Base-by-base conservation (phyloP, 208 protist species). In the Herpetomonas tarakana region DNA sequence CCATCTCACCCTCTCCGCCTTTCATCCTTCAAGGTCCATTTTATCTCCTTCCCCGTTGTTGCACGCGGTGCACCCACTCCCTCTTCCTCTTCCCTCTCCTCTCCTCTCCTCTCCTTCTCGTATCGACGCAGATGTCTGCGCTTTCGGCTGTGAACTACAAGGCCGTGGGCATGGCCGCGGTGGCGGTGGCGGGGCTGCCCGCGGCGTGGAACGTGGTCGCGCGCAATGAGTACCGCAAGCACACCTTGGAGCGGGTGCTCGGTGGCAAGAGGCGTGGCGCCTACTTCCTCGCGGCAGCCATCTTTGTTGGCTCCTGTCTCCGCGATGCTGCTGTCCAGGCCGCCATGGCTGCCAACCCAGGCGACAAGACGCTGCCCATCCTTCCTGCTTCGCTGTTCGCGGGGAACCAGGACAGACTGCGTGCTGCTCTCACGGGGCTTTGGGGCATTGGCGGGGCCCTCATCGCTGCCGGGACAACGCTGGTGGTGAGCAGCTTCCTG, bases 161-260 rank as follows among this genome's bases (percentile, higher is more conserved):
- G 39, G 78, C 76, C 3, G 66, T 83, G n/a, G 68, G 65, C 7
- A 60, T 76, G 45, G 77, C 83, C 1, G 64, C 64, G 22, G 41
- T 76, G 6, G 76, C 66, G 21, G 96, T 94, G 46, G 77, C 81
- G 0, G 69, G 76, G 1, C 62, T 80, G 9, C 94, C 94, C 44
- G 64, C 63, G 14, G 73, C 82, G 44, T 98, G 95, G 94, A 98
- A 97, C 64, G 74, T 91, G 28, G 54, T 96, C 14, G 96, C 92
- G 2, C 78, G 91, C 24, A 76, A 79, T 28, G 96, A 98, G 72
- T 97, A 96, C 58, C 71, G 70, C 30, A 78, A 63, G 12, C 81
- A 88, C 57, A 90, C 88, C 12, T 53, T 98, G 1, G 85, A 93
- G 28, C 72, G 64, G 22, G 6, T 81, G 0, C 12, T 78, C 38